Conservation (phyloP, 352 stramenopile genomes). For the Pseudoperonospora humuli region DNA sequence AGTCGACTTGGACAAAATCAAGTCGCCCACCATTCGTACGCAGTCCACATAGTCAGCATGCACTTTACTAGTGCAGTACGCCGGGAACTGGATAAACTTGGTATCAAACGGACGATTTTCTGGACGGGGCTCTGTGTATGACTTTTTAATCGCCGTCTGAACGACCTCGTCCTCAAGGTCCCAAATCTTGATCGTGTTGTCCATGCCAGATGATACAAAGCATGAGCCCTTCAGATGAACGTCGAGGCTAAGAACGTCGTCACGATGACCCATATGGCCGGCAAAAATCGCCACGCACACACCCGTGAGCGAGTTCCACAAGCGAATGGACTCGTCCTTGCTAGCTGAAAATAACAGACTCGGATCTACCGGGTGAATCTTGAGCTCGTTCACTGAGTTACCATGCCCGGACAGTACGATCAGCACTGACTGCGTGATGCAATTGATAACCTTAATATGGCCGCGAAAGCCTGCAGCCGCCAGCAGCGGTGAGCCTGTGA, state of each 20-base stretch:
- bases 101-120: conserved; percentile 67
- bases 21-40: conserved; percentile 67
- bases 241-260: conserved; percentile 86
- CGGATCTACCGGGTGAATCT: conserved; percentile 85
- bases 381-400: conserved; percentile 90
- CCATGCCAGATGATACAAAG: conserved; percentile 87
- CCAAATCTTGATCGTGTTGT: conserved; percentile 94
- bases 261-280: conserved; percentile 85
- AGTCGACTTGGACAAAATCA: conserved; percentile 79
- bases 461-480: conserved; percentile 59
- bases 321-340: conserved; percentile 88
- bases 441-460: conserved; percentile 83
- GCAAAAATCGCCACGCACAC: conserved; percentile 89
- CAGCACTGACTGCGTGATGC: conserved; percentile 65
- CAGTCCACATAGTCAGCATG: conserved; percentile 90
- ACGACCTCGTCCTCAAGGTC: conserved; percentile 70
- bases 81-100: conserved; percentile 86
- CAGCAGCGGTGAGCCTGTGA: conserved; percentile 62
- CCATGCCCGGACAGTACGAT: conserved; percentile 85
- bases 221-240: conserved; percentile 83
- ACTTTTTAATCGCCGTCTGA: conserved; percentile 64
- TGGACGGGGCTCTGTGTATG: conserved; percentile 60
- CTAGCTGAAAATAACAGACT: conserved; percentile 85
- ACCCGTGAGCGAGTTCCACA: conserved; percentile 89
- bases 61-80: conserved; percentile 87